Conservation (phyloP, 768 basidiomycete species). For the Cyclocybe cylindracea region DNA sequence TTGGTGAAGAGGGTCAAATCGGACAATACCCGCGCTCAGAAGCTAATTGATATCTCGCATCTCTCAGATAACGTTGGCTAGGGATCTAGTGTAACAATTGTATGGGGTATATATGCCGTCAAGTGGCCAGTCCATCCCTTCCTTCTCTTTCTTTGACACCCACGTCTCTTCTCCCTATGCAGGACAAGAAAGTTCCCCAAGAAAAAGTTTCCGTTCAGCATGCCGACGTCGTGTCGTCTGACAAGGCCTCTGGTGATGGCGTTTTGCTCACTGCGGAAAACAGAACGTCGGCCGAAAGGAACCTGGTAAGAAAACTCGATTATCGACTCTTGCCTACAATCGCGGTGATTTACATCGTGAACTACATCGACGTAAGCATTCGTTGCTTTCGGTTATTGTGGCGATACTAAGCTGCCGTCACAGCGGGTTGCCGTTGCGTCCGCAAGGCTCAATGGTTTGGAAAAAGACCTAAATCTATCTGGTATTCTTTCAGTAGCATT, state of each 20-base stretch:
- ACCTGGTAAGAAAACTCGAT: constrained; percentile 55
- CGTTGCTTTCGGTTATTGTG: too few species aligned
- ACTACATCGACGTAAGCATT: constrained; percentile 57
- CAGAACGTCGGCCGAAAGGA: constrained; percentile 32
- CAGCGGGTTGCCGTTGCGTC: constrained; percentile 47
- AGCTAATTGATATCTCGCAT: too few species aligned
- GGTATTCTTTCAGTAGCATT: constrained; percentile 21
- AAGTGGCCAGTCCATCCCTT: too few species aligned
- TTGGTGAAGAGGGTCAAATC: too few species aligned
- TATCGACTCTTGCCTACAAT: constrained; percentile 53
- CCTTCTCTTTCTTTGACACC: too few species aligned
- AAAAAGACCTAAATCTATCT: constrained; percentile 42
- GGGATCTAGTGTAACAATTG: too few species aligned
- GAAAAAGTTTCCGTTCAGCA: too few species aligned
- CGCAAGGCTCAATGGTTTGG: constrained; percentile 46
- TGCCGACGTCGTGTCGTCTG: neutral
- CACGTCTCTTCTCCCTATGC: too few species aligned
- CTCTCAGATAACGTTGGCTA: too few species aligned
- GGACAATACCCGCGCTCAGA: too few species aligned
- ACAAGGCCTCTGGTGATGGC: neutral
- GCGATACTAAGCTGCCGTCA: neutral
- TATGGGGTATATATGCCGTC: too few species aligned
- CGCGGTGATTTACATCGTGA: constrained; percentile 59
- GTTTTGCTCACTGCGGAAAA: constrained; percentile 11
- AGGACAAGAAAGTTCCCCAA: too few species aligned